These are phyloP conservation scores for Botrytis galanthina DNA, from an alignment of 2,329 filamentous ascomycete genomes.

Conservation along the genomic window DNA sequence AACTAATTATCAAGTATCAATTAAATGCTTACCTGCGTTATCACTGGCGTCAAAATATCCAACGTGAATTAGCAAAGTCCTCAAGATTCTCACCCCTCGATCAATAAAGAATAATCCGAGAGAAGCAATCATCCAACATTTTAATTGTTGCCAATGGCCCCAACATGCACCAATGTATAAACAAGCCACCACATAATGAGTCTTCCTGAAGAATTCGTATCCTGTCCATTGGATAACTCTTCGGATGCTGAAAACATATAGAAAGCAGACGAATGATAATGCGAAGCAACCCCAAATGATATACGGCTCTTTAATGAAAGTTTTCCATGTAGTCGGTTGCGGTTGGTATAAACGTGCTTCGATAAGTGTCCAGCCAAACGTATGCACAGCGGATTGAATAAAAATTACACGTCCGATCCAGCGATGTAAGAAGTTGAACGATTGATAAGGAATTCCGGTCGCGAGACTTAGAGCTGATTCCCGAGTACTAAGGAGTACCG, in stretches of 20 bases:
- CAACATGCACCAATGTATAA: constrained; percentile 74
- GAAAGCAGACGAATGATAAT: constrained; percentile 59
- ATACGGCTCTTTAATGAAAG: constrained; percentile 63
- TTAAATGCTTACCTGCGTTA: constrained; percentile 31
- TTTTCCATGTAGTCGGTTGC: constrained; percentile 57
- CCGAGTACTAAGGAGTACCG: constrained; percentile 63
- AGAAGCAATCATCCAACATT: constrained; percentile 52
- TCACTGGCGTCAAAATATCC: constrained; percentile 44
- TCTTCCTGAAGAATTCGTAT: constrained; percentile 75
- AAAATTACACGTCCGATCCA: constrained; percentile 75
- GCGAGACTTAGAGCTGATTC: constrained; percentile 68
- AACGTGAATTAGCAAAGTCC: constrained; percentile 61
- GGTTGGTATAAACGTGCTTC: constrained; percentile 68
- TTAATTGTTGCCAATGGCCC: constrained; percentile 68
- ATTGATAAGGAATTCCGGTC: constrained; percentile 72
- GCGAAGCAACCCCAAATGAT: constrained; percentile 70
- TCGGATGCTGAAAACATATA: constrained; percentile 58
- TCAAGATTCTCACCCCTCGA: constrained; percentile 55
- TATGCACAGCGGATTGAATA: constrained; percentile 65
- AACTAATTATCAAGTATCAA: too few relatives aligned
- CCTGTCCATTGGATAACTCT: constrained; percentile 64
- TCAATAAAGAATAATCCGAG: constrained; percentile 66
- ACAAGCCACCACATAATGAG: constrained; percentile 65
- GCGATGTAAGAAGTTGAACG: constrained; percentile 74
- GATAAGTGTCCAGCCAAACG: constrained; percentile 67